phyloP scores from a whole-genome alignment of 352 stramenopile species.

The Phytopythium aichiense region DNA sequence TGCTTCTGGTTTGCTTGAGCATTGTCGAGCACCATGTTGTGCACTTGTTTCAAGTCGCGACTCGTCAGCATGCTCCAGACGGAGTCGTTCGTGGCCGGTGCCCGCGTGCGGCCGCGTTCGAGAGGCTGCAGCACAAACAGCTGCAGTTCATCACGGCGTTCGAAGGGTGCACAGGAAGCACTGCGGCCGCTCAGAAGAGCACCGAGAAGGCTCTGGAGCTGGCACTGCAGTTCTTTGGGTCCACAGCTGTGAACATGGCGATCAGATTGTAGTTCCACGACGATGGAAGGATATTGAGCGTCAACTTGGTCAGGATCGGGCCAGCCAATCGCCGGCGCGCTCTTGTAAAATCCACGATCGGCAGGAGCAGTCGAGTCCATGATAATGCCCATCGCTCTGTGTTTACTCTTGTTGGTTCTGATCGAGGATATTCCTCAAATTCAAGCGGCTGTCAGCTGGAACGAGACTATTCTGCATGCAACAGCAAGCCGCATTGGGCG shows the following conservation, averaged over 20 bases:
- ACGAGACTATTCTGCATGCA: not conserved
- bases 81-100: constrained; percentile 7
- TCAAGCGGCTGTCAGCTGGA: not conserved
- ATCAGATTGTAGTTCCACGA: constrained; percentile 4
- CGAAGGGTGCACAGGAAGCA: constrained; percentile 50
- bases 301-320: too few relatives aligned
- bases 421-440: not conserved
- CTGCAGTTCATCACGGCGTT: constrained; percentile 67
- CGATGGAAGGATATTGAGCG: not conserved
- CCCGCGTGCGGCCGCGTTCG: constrained; percentile 17
- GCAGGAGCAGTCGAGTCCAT: not conserved
- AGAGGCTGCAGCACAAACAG: constrained; percentile 55
- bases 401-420: not conserved
- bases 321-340: not conserved
- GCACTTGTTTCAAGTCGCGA: constrained; percentile 25
- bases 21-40: constrained; percentile 51
- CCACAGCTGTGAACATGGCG: constrained; percentile 22
- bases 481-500: not conserved
- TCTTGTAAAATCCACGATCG: not conserved
- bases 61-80: not conserved
- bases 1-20: constrained; percentile 35
- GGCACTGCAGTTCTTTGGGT: constrained; percentile 45
- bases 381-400: not conserved
- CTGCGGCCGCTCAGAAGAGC: constrained; percentile 41
- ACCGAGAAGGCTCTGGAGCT: constrained; percentile 50